A percentile compares a stretch with the other conserved stretches of the same genome.
Evolutionary conservation across 73 alveolate genomes (phyloP).

Genomic region (Uronychia setigera): DNA sequence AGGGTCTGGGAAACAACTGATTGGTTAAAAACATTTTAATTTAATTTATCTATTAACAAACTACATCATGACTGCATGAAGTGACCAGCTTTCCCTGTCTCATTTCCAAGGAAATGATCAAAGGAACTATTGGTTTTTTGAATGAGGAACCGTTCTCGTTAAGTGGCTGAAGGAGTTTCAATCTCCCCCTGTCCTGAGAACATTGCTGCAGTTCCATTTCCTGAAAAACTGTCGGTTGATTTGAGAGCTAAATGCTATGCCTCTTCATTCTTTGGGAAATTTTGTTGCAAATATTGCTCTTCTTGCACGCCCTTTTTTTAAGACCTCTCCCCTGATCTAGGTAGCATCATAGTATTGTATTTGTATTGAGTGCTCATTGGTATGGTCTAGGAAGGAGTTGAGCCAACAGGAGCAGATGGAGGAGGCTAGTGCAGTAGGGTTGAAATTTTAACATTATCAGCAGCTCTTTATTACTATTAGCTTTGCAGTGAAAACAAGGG

Average conservation of each 20-base stretch:
- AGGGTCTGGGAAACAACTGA: conserved; percentile 34
- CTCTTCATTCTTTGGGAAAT: neutral
- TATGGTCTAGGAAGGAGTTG: neutral
- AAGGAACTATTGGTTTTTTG: neutral
- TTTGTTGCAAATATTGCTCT: neutral
- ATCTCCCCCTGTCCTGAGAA: neutral
- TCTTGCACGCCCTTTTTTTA: neutral
- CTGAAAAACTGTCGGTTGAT: neutral
- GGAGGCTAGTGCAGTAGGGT: neutral
- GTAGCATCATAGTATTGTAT: neutral
- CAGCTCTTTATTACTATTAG: neutral
- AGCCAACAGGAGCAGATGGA: neutral
- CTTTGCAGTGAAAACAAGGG: neutral
- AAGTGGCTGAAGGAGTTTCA: neutral
- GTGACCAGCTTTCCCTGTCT: neutral
- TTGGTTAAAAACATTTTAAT: conserved; percentile 31
- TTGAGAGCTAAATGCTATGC: neutral
- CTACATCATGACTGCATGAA: neutral
- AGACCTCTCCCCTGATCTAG: neutral
- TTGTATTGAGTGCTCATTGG: neutral
- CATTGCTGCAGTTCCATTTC: neutral
- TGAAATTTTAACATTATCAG: neutral
- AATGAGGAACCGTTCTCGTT: neutral
- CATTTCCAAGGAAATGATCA: neutral
- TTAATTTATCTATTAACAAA: too few relatives aligned